Conservation (phyloP, 108 stramenopile genomes). For the Aureococcus anophagefferens region DNA sequence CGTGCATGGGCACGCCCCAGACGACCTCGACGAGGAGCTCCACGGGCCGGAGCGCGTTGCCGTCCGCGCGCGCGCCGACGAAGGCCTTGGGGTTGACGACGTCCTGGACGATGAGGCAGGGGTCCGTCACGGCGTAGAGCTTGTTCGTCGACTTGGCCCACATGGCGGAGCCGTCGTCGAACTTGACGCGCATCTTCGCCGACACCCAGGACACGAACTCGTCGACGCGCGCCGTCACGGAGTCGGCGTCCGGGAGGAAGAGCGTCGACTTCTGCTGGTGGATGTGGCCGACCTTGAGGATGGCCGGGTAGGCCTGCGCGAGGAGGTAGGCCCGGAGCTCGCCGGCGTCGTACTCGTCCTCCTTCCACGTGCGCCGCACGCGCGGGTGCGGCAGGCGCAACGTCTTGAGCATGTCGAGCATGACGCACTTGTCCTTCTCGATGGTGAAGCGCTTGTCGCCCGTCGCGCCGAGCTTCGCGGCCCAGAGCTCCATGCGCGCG, state of each 20-base stretch:
- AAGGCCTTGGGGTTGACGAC: neutral
- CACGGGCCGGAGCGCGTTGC: neutral
- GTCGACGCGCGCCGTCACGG: neutral
- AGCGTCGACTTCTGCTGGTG: neutral
- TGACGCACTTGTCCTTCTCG: neutral
- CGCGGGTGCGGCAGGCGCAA: neutral
- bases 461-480: neutral
- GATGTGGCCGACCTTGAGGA: neutral
- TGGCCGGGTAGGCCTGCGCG: neutral
- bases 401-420: neutral
- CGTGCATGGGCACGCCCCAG: neutral
- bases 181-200: neutral
- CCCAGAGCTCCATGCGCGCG: neutral
- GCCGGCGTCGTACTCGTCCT: neutral
- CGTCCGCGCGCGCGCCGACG: neutral
- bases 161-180: neutral
- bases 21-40: neutral
- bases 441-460: neutral
- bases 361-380: neutral
- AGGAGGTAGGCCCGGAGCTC: neutral
- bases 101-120: neutral
- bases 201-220: neutral
- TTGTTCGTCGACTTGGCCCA: neutral
- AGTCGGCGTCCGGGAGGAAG: neutral
- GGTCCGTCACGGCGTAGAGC: neutral